Base-by-base conservation (phyloP, 306 rosid genomes). In the Comarum palustre region DNA sequence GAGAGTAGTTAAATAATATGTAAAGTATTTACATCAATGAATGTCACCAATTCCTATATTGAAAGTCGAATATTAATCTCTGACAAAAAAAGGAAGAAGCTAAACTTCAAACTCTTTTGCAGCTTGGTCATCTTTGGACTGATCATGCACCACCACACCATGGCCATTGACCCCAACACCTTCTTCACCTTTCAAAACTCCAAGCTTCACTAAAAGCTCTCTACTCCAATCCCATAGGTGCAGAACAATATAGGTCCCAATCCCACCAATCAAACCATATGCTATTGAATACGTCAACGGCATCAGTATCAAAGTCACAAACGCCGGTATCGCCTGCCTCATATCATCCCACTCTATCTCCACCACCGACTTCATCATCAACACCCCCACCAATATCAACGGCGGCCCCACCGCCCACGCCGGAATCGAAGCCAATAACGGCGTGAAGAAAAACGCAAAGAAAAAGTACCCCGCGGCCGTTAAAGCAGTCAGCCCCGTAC, bases 341-440 rank as follows among this genome's bases (percentile, higher is more conserved):
- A 95, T 95, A 54, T 95, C 97, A 6, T 91, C 82, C 99, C 99
- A 95, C 11, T 95, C 77, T 17, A 95, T 83, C 79, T 95, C 97
- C 72, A 90, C 96, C 72, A 95, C 96, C 2, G 99, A 86, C 36
- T 80, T 90, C 97, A 95, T 95, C 99, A 95, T 95, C 84, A 95
- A 24, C 34, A 95, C 99, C 0, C 99, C 99, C 20, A 95, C 99
- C 69, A 95, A 41, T 24, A 95, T 91, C 89, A 95, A 51, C 78
- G 99, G 99, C 32, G 99, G 97, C 4, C 99, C 99, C 74, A 95
- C 99, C 71, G 99, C 99, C 99, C 99, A 95, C 4, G 96, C 89
- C 31, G 99, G 99, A 42, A 95, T 95, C 20, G 99, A 91, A 25
- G 99, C 99, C 84, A 95, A 27, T 71, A 95, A 52, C 81, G 99